phyloP scores from a whole-genome alignment of 345 rosid genomes.

The Gossypioides kirkii region DNA sequence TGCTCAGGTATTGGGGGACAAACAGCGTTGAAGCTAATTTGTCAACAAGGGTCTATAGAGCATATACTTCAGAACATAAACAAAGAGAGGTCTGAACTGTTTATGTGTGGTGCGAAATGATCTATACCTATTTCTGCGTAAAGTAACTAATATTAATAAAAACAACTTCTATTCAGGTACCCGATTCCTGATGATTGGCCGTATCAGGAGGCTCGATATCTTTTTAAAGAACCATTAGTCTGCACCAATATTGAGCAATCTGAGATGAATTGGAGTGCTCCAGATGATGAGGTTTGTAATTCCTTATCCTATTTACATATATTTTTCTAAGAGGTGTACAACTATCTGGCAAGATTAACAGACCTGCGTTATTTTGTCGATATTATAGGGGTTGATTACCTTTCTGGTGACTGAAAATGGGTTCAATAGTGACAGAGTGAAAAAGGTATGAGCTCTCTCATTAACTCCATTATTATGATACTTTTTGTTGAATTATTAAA shows the following conservation, averaged over 20 bases:
- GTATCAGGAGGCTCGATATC: slow-evolving; percentile 67
- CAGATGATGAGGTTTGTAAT: slow-evolving; percentile 76
- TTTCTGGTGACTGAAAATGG: slow-evolving; percentile 92
- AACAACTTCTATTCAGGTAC: slow-evolving; percentile 38
- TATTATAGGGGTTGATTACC: slow-evolving; percentile 50
- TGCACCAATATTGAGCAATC: slow-evolving; percentile 52
- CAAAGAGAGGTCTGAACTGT: slow-evolving; percentile 61
- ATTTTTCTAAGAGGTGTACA: not conserved
- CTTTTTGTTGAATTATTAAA: not conserved
- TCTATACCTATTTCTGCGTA: not conserved
- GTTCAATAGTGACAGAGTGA: slow-evolving; percentile 75
- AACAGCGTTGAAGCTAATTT: slow-evolving; percentile 91
- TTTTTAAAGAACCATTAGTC: slow-evolving; percentile 81
- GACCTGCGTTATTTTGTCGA: not conserved
- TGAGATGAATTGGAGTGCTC: slow-evolving; percentile 77
- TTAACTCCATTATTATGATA: not conserved
- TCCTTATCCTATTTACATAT: slow-evolving; percentile 7
- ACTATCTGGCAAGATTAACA: not conserved
- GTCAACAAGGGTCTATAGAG: slow-evolving; percentile 89
- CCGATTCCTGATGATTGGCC: slow-evolving; percentile 88
- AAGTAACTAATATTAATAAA: not conserved
- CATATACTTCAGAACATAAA: slow-evolving; percentile 71
- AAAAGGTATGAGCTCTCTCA: slow-evolving; percentile 46
- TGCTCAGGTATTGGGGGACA: slow-evolving; percentile 78
- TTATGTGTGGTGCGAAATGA: not conserved